These are phyloP conservation scores for Sarcodon sp. DNA, from an alignment of 768 basidiomycete genomes.

Conservation along the genomic window DNA sequence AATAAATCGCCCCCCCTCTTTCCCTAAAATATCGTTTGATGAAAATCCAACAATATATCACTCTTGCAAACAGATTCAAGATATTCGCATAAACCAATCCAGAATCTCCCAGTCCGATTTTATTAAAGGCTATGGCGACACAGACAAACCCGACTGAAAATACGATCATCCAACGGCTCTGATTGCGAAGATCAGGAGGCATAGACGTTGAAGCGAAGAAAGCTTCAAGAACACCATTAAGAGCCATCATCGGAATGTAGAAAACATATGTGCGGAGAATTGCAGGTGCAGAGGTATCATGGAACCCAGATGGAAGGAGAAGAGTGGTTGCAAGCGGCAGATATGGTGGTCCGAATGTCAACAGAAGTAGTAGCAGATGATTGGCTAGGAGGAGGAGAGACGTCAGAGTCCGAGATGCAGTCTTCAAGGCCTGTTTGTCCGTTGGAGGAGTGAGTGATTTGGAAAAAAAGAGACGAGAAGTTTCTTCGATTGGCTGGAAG, in stretches of 20 bases:
- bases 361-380: slow-evolving; percentile 60
- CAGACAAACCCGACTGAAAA: slow-evolving; percentile 62
- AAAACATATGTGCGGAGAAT: slow-evolving; percentile 74
- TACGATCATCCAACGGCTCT: slow-evolving; percentile 75
- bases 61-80: slow-evolving; percentile 47
- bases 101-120: slow-evolving; percentile 40
- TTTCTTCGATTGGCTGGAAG: slow-evolving; percentile 95
- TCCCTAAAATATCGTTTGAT: slow-evolving; percentile 30
- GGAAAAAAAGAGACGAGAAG: slow-evolving; percentile 82
- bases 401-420: slow-evolving; percentile 35
- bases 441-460: slow-evolving; percentile 22
- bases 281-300: slow-evolving; percentile 63
- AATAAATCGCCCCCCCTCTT: slow-evolving; percentile 7
- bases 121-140: slow-evolving; percentile 34
- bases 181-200: slow-evolving; percentile 48
- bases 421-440: slow-evolving; percentile 9
- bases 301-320: slow-evolving; percentile 59
- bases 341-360: slow-evolving; percentile 67
- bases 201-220: slow-evolving; percentile 75
- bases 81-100: slow-evolving; percentile 73
- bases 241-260: slow-evolving; percentile 81
- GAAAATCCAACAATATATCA: slow-evolving; percentile 46
- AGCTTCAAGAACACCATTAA: slow-evolving; percentile 89
- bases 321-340: slow-evolving; percentile 55
- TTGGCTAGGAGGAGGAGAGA: slow-evolving; percentile 43